phyloP scores from a whole-genome alignment of 768 basidiomycete genomes.

The Crucibulum laeve region DNA sequence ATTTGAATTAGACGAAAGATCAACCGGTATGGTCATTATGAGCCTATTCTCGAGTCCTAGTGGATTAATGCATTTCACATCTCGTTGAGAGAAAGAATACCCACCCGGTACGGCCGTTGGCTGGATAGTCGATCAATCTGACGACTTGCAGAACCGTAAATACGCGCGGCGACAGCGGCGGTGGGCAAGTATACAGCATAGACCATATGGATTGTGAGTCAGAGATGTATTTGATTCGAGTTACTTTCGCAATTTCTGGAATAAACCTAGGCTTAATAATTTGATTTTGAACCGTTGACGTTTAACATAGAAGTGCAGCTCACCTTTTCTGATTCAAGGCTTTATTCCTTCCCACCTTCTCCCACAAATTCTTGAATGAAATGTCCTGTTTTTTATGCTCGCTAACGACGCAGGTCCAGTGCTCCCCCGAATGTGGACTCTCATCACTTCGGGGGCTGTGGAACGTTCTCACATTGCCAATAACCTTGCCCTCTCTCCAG shows the following conservation, averaged over 20 bases:
- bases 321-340: slow-evolving; percentile 53
- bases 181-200: slow-evolving; percentile 47
- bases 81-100: slow-evolving; percentile 9
- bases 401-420: slow-evolving; percentile 51
- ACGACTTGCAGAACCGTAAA: slow-evolving; percentile 56
- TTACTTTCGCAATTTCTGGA: slow-evolving; percentile 47
- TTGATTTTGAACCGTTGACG: slow-evolving; percentile 1
- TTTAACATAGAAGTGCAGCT: slow-evolving; percentile 8
- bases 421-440: slow-evolving; percentile 13
- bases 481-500: slow-evolving; percentile 52
- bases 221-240: slow-evolving; percentile 47
- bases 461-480: slow-evolving; percentile 37
- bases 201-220: slow-evolving; percentile 55
- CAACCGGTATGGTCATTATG: slow-evolving; percentile 51
- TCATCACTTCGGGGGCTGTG: slow-evolving; percentile 30
- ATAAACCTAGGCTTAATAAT: slow-evolving; percentile 37
- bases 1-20: slow-evolving; percentile 37
- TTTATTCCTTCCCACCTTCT: slow-evolving; percentile 48
- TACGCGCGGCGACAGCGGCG: slow-evolving; percentile 56
- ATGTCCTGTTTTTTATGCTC: slow-evolving; percentile 42
- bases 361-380: slow-evolving; percentile 58
- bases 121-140: slow-evolving; percentile 33
- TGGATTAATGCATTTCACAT: neutral
- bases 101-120: slow-evolving; percentile 40
- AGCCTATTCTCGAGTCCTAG: slow-evolving; percentile 12